Conservation (phyloP, 2,329 filamentous ascomycete genomes). For the Fusarium sp. region DNA sequence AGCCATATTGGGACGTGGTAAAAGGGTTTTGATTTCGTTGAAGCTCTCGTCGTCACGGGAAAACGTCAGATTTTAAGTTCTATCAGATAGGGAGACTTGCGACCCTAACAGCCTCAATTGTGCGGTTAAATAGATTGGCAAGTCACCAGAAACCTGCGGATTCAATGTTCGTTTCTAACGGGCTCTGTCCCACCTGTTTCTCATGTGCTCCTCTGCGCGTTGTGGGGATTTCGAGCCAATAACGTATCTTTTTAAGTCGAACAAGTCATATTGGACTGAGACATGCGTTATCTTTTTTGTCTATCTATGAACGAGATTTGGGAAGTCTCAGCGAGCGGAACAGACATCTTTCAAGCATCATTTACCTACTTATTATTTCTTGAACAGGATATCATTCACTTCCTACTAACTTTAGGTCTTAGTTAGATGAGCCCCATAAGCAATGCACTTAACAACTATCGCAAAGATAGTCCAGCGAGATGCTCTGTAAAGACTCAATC, state of each 20-base stretch:
- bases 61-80: background rate
- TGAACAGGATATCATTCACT: background rate
- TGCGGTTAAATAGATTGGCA: conserved; percentile 18
- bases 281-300: background rate
- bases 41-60: background rate
- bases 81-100: background rate
- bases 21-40: background rate
- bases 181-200: conserved; percentile 30
- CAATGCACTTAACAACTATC: background rate
- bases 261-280: conserved; percentile 12
- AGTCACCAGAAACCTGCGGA: conserved; percentile 7
- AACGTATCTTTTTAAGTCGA: background rate
- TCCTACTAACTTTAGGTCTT: background rate
- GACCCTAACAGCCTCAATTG: conserved; percentile 1
- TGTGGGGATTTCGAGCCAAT: conserved; percentile 41
- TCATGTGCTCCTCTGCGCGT: conserved; percentile 5
- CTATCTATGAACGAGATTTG: background rate
- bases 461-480: background rate
- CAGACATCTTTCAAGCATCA: background rate
- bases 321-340: background rate
- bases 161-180: conserved; percentile 14
- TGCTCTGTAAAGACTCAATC: background rate
- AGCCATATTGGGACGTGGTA: conserved; percentile 25
- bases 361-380: background rate
- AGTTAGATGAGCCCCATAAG: background rate